Percentiles rank a stretch among this genome's conserved stretches.
Conservation (phyloP, 306 rosid genomes). For the Phaseolus lunatus region DNA sequence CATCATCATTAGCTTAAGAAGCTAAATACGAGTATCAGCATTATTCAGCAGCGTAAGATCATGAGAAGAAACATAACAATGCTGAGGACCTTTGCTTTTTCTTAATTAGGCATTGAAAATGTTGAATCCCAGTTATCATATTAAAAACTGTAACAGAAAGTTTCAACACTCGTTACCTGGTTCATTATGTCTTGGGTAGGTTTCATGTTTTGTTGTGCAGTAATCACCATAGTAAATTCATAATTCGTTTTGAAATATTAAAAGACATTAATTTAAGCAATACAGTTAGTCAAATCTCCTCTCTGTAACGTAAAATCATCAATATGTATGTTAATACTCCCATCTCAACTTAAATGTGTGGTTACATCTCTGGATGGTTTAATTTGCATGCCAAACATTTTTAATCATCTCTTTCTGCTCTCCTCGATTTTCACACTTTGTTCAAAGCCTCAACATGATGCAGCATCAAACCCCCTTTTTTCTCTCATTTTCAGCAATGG, state of each 20-base stretch:
- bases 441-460: constrained; percentile 46
- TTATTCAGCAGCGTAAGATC: background rate
- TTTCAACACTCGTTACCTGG: constrained; percentile 20
- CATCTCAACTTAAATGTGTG: constrained; percentile 1
- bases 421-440: constrained; percentile 17
- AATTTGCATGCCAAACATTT: constrained; percentile 9
- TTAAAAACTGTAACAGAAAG: constrained; percentile 2
- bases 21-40: background rate
- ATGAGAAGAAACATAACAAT: background rate
- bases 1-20: background rate
- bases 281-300: constrained; percentile 16
- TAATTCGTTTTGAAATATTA: constrained; percentile 18
- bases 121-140: background rate
- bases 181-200: constrained; percentile 4
- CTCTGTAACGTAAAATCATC: constrained; percentile 36
- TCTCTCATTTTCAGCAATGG: constrained; percentile 44
- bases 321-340: constrained; percentile 9
- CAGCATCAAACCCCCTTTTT: constrained; percentile 33
- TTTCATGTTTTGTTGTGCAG: constrained; percentile 9
- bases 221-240: constrained; percentile 20
- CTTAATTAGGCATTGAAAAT: constrained; percentile 9
- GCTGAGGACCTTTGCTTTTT: background rate
- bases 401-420: background rate
- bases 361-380: constrained; percentile 34
- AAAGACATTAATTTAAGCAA: constrained; percentile 15